phyloP scores from a whole-genome alignment of 2,329 filamentous ascomycete species.

The Aspergillus brunneoviolaceus region DNA sequence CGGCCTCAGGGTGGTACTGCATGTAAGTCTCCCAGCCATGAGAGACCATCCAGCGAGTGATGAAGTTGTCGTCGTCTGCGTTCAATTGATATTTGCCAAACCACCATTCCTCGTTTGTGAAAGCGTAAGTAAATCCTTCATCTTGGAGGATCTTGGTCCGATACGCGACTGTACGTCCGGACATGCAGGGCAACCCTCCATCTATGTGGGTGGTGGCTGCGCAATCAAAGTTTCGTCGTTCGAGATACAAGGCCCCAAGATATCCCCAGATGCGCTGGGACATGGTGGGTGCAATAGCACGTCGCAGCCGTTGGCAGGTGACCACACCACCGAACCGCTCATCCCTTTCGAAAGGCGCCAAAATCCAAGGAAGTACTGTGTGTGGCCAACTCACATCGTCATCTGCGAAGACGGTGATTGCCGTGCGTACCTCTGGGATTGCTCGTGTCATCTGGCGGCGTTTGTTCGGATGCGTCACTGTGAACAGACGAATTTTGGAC shows the following conservation, averaged over 20 bases:
- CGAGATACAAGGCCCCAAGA: slow-evolving; percentile 86
- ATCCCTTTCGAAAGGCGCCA: slow-evolving; percentile 85
- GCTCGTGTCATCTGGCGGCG: slow-evolving; percentile 89
- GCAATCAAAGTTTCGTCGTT: slow-evolving; percentile 94
- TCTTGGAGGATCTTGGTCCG: slow-evolving; percentile 83
- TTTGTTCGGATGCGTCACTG: slow-evolving; percentile 87
- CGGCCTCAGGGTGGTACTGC: slow-evolving; percentile 87
- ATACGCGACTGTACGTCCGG: slow-evolving; percentile 89
- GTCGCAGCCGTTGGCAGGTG: slow-evolving; percentile 82
- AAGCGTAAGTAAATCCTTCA: slow-evolving; percentile 79
- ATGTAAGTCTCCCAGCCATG: slow-evolving; percentile 93
- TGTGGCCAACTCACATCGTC: slow-evolving; percentile 93
- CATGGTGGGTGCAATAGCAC: slow-evolving; percentile 61
- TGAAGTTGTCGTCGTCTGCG: slow-evolving; percentile 97
- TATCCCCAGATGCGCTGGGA: slow-evolving; percentile 75
- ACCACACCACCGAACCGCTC: slow-evolving; percentile 80
- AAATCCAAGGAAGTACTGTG: slow-evolving; percentile 83
- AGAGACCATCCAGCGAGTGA: slow-evolving; percentile 91
- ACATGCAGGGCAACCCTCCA: slow-evolving; percentile 94
- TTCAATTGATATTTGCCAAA: slow-evolving; percentile 80
- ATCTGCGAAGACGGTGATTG: slow-evolving; percentile 88
- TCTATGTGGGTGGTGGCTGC: slow-evolving; percentile 94
- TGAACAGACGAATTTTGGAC: slow-evolving; percentile 70
- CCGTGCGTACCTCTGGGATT: slow-evolving; percentile 78
- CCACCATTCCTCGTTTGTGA: slow-evolving; percentile 87